A percentile compares a stretch with the other conserved stretches of the same genome.
phyloP scores from a whole-genome alignment of 2,329 filamentous ascomycete genomes.

The Didymella exigua region DNA sequence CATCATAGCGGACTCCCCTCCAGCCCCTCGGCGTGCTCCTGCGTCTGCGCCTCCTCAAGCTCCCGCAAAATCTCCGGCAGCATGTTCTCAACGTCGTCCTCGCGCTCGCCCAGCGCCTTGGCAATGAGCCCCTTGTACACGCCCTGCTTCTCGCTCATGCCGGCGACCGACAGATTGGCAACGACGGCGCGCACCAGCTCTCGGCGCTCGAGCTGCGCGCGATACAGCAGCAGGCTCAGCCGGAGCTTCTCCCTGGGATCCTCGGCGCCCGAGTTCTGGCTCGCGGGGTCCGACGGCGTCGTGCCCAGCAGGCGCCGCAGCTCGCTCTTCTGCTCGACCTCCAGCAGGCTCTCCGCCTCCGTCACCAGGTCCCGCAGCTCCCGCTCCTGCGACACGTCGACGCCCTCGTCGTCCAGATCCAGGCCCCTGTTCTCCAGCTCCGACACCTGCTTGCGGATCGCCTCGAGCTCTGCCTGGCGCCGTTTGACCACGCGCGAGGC shows the following conservation, averaged over 20 bases:
- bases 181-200: slow-evolving; percentile 71
- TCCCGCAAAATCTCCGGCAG: slow-evolving; percentile 57
- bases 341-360: slow-evolving; percentile 52
- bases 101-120: slow-evolving; percentile 69
- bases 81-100: slow-evolving; percentile 71
- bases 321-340: slow-evolving; percentile 52
- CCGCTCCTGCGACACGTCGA: slow-evolving; percentile 42
- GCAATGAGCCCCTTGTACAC: slow-evolving; percentile 73
- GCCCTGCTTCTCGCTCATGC: slow-evolving; percentile 74
- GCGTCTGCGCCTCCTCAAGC: slow-evolving; percentile 55
- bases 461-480: slow-evolving; percentile 70
- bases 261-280: slow-evolving; percentile 1
- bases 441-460: slow-evolving; percentile 63
- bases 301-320: slow-evolving; percentile 42
- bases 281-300: slow-evolving; percentile 37
- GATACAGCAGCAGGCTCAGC: slow-evolving; percentile 63
- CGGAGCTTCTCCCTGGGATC: slow-evolving; percentile 56
- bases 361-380: slow-evolving; percentile 46
- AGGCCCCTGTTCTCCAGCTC: slow-evolving; percentile 53
- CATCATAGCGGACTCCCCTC: slow-evolving; percentile 41
- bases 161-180: slow-evolving; percentile 69
- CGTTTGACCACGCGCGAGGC: slow-evolving; percentile 58
- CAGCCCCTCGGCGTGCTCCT: slow-evolving; percentile 43
- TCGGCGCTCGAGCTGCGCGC: slow-evolving; percentile 64
- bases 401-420: slow-evolving; percentile 43